Base-by-base conservation (phyloP, 2,329 filamentous ascomycete genomes). In the Phaeophleospora eucalypticola region DNA sequence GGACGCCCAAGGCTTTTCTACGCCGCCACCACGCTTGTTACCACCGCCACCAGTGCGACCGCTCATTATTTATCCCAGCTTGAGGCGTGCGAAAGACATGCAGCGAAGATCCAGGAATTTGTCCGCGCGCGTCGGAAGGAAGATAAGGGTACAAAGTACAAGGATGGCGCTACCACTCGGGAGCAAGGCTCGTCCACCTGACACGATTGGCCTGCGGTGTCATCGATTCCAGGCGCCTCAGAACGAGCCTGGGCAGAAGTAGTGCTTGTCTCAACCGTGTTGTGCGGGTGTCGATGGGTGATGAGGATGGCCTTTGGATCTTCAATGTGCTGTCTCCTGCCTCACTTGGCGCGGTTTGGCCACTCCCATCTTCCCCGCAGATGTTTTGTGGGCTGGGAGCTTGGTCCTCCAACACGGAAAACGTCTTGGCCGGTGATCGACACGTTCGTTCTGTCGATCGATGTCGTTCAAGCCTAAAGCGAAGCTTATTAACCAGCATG, bases 1-100 rank as follows among this genome's bases (percentile, higher is more conserved):
- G 40, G 52, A 54, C 19, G 54, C 54, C 54, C 54, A 57, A 40
- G 54, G 46, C 50, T 54, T 56, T 38, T 57, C 51, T 16, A 46
- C 47, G 44, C 49, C 52, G 49, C 45, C 44, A 41, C 43, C 40
- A 19, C 43, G 43, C 16, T 16, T 37, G 16, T 39, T 29, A 14
- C 33, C 15, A 43, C 34, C 49, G 33, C 50, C 46, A 36, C 42
- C 46, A 39, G 52, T 52, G 54, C 54, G 54, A 54, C 39, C 54
- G 54, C 52, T 57, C 54, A 57, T 57, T 14, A 24, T 49, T 43
- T 15, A 29, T 29, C 12, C 24, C 24, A 29, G 12, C 24, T 6
- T 29, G 7, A 29, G 24, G 12, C 7, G 24, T 24, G 9, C 12
- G 15, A 14, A 12, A 35, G 41, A 15, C 29, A 17, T 18, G 32